Conservation (phyloP, 2,329 filamentous ascomycete species). For the Colletotrichum tropicicola region DNA sequence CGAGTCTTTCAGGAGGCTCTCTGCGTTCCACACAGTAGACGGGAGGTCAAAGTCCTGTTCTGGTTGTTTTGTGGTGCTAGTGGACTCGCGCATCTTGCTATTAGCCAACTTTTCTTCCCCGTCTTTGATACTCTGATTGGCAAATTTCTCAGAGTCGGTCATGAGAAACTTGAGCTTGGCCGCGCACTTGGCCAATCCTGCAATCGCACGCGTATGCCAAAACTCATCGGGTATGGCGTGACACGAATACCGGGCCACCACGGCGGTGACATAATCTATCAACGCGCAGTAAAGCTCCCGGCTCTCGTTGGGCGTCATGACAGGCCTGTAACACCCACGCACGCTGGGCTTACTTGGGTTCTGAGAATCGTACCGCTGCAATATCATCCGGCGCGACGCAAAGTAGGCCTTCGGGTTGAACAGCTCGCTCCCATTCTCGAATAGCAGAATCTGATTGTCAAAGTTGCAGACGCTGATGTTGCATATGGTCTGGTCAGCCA, state of each 20-base stretch:
- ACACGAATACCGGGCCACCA: neutral
- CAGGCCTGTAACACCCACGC: neutral
- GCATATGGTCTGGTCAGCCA: neutral
- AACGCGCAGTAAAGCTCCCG: neutral
- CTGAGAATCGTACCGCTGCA: neutral
- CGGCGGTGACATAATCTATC: neutral
- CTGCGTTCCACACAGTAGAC: neutral
- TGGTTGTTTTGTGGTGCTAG: neutral
- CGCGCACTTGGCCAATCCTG: neutral
- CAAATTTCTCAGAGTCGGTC: neutral
- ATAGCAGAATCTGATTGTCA: neutral
- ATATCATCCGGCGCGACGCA: neutral
- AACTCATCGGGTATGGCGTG: neutral
- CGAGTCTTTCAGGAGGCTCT: neutral
- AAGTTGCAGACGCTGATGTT: neutral
- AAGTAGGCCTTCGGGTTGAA: neutral
- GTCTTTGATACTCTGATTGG: neutral
- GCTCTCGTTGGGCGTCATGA: neutral
- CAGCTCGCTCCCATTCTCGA: neutral
- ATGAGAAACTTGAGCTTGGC: neutral
- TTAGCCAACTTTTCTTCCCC: neutral
- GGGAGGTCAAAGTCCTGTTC: neutral
- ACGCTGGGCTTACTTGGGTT: neutral
- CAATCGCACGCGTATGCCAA: neutral
- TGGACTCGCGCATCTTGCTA: neutral